Evolutionary conservation across 2,329 filamentous ascomycete genomes (phyloP), one percentile per base, ranked within the genome.

Genomic region (Penicillium hordei): DNA sequence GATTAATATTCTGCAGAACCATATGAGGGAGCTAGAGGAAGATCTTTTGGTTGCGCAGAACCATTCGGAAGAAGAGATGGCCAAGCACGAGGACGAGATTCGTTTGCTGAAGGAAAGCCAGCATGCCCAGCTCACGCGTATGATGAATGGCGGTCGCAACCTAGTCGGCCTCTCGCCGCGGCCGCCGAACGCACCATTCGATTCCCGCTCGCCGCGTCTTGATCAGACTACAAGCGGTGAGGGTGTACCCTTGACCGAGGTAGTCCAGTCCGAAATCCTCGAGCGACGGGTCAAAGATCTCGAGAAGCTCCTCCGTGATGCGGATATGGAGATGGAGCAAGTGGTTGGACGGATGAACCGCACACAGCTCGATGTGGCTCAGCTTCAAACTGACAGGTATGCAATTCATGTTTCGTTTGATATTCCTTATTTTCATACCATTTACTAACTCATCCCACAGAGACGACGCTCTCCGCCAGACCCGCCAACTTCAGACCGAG

Each of bases 41-140:
- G 86, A 89, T 66, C 84, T 99, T 23, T 82, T 95, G 53, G 78
- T 85, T 21, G 91, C 93, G 1, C 93, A 97, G 74, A 88, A 91
- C 56, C 85, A 89, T 21, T 93, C 91, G 0, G 94, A 99, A 72
- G 92, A 93, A 48, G 87, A 88, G 39, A 86, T 97, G 57, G 79
- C 85, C 43, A 87, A 86, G 48, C 92, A 97, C 70, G 94, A 97
- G 73, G 91, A 94, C 38, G 92, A 97, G 75, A 83, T 96, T 38
- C 79, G 84, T 19, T 80, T 83, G 23, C 78, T 97, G 54, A 88
- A 89, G 64, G 91, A 95, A 55, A 89, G 86, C 58, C 87, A 94
- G 69, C 91, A 85, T 70, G 81, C 82, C 19, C 89, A 94, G 68
- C 83, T 97, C 33, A 86, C 87, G 64, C 89, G 93, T 15, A 84